These are phyloP conservation scores for Carex arenaria DNA, from an alignment of 202 grass and related monocot genomes.

Conservation along the genomic window DNA sequence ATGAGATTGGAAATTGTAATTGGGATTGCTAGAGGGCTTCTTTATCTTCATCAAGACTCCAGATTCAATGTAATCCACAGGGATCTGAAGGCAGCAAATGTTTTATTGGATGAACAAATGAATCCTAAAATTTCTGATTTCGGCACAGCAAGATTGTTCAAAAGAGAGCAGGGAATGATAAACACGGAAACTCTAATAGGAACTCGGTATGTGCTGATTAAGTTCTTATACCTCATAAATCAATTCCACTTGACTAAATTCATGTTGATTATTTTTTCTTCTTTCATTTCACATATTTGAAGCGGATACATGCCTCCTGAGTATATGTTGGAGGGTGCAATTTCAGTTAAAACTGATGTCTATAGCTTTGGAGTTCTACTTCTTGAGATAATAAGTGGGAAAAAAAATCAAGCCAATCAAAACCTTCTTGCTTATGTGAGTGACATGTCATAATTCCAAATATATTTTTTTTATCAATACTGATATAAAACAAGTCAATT, in stretches of 20 bases:
- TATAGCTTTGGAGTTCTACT: constrained; percentile 71
- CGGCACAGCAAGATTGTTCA: constrained; percentile 44
- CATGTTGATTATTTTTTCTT: background rate
- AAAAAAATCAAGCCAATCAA: constrained; percentile 26
- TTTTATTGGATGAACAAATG: constrained; percentile 58
- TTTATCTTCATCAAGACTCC: constrained; percentile 72
- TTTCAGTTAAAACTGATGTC: constrained; percentile 61
- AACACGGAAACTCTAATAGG: constrained; percentile 42
- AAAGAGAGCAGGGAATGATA: constrained; percentile 14
- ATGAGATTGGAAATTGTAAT: constrained; percentile 44
- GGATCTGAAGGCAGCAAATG: constrained; percentile 66
- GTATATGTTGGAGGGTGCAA: constrained; percentile 52
- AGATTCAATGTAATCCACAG: constrained; percentile 73
- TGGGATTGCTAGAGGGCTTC: constrained; percentile 45
- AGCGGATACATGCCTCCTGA: constrained; percentile 75
- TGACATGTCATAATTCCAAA: background rate
- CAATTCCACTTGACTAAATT: too few species aligned
- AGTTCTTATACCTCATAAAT: background rate
- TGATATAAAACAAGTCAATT: background rate
- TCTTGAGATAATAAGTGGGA: constrained; percentile 55
- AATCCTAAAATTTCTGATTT: constrained; percentile 82
- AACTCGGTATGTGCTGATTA: constrained; percentile 34
- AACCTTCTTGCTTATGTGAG: constrained; percentile 58
- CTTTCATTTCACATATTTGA: background rate
- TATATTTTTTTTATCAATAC: background rate